Evolutionary conservation across 768 basidiomycete species (phyloP).

Genomic region (Termitomyces sp.): DNA sequence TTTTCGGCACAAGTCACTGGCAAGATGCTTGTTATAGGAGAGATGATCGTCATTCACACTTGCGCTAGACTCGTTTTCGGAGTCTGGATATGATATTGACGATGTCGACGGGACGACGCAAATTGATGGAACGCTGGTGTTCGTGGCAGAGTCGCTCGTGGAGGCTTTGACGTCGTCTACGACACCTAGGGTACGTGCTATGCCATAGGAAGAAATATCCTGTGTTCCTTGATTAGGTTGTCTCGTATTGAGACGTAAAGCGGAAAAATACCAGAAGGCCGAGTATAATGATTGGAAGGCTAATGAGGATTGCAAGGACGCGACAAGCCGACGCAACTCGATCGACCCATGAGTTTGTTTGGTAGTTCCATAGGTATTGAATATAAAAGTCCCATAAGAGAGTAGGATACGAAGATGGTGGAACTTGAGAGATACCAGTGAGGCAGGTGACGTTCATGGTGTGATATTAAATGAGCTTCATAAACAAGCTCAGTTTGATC

Average conservation of each 20-base stretch:
- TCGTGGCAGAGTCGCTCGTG: conserved; percentile 52
- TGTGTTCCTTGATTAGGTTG: conserved; percentile 23
- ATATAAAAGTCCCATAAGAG: conserved; percentile 58
- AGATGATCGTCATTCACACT: neutral
- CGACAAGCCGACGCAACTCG: conserved; percentile 60
- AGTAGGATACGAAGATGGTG: conserved; percentile 33
- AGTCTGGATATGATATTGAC: conserved; percentile 21
- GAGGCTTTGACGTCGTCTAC: conserved; percentile 72
- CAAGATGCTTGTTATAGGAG: conserved; percentile 8
- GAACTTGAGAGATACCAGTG: conserved; percentile 22
- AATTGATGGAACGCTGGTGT: conserved; percentile 30
- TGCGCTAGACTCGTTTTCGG: conserved; percentile 15
- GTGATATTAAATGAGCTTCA: neutral
- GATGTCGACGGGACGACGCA: conserved; percentile 24
- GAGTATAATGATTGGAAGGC: conserved; percentile 57
- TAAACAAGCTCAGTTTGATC: neutral
- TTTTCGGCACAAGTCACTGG: neutral
- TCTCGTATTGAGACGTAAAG: neutral
- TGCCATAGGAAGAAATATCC: conserved; percentile 80
- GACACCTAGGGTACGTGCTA: conserved; percentile 77
- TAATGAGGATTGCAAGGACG: conserved; percentile 57
- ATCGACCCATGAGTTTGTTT: conserved; percentile 62
- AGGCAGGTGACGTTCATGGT: conserved; percentile 29
- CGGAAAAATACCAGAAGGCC: conserved; percentile 45
- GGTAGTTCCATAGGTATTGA: conserved; percentile 59